Conservation (phyloP, 345 rosid genomes). For the Aquilaria malaccensis region DNA sequence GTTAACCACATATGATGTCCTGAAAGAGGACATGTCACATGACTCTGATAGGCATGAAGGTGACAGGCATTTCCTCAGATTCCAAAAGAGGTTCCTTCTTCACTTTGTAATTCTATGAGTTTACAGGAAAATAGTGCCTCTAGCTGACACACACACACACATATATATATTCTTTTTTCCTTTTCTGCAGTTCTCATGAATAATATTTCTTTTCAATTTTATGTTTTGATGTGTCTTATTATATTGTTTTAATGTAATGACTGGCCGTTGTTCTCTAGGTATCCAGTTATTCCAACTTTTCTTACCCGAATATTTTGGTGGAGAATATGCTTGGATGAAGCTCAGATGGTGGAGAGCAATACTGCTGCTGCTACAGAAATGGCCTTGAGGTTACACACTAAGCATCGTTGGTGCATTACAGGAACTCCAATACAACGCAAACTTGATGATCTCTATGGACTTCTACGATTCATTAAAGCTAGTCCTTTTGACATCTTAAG, state of each 20-base stretch:
- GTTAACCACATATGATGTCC: constrained; percentile 91
- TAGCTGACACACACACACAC: too few relatives aligned
- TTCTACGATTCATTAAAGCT: constrained; percentile 70
- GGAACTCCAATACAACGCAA: constrained; percentile 96
- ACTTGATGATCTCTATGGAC: constrained; percentile 92
- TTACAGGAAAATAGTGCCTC: too few relatives aligned
- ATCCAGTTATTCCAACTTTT: constrained; percentile 86
- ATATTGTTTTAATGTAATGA: constrained; percentile 13
- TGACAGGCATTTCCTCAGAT: constrained; percentile 81
- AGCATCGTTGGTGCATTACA: constrained; percentile 88
- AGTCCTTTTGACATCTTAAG: constrained; percentile 70
- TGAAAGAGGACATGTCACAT: constrained; percentile 91
- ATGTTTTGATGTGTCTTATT: background rate
- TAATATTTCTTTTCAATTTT: background rate
- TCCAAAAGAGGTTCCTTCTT: constrained; percentile 69
- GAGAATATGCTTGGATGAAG: constrained; percentile 98
- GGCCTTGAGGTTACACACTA: constrained; percentile 78
- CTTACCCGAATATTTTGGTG: constrained; percentile 95
- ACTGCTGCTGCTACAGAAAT: constrained; percentile 92
- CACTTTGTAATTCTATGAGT: constrained; percentile 3
- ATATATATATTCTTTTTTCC: too few relatives aligned
- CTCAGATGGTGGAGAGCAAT: constrained; percentile 98
- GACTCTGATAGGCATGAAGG: constrained; percentile 94
- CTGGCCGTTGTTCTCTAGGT: constrained; percentile 40
- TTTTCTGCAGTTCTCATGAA: background rate